Base-by-base conservation (phyloP, 768 basidiomycete species). In the Mycena metata region DNA sequence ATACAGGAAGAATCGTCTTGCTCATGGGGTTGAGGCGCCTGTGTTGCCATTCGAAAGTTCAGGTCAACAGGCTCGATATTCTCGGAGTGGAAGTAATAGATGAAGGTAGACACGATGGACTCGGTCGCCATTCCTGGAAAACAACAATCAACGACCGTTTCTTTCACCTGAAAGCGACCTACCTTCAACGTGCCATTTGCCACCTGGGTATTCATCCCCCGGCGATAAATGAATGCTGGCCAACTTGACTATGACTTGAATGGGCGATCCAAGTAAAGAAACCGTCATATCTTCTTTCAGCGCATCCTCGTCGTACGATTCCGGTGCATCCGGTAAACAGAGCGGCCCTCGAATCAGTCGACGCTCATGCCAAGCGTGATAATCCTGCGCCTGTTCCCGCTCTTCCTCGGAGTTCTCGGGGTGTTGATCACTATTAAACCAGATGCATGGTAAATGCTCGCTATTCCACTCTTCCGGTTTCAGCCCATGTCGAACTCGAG, bases 241-340 rank as follows among this genome's bases (percentile, higher is more conserved):
- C 11, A 84, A 72, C 74, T 84, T 86, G 36, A 85, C 82, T 41
- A 77, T 78, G 51, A 85, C 80, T 42, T 79, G 79, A 1, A 81
- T 71, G 46, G 75, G 57, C 3, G 57, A 35, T 8, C 47, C 47
- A 16, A 51, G 15, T 33, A 69, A 56, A 30, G 54, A 59, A 35
- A 59, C 57, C 17, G 55, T 41, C 17, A n/a, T n/a, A 6, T 58
- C 21, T 11, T 24, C 5, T 3, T 43, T 9, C 21, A 69, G 21
- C 19, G 60, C 35, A 21, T 42, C 23, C 12, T 35, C 30, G 33
- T 35, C 30, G 33, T 62, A 62, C 26, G 5, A 12, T 6, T 24
- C 30, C 15, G 41, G 24, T 13, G 67, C 60, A 17, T 68, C 67
- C 7, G 67, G 69, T 54, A 69, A 51, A n/a, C 56, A 21, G 17